Conservation (phyloP, 768 basidiomycete species). For the Tylopilus plumbeoviolaceoides region DNA sequence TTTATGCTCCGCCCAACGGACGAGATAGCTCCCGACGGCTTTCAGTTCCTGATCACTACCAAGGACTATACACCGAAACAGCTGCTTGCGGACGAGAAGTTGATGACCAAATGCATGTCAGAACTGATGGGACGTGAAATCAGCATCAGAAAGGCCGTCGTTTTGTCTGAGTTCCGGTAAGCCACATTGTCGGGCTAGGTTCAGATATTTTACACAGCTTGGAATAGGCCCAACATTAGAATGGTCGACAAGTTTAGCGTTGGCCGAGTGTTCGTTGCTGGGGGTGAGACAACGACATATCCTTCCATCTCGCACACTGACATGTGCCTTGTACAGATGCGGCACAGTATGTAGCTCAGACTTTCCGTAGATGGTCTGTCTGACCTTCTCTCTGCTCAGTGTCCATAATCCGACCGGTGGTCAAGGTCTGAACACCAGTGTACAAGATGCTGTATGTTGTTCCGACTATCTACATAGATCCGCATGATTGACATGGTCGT, state of each 20-base stretch:
- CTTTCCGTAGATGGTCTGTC: background rate
- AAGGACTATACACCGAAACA: conserved; percentile 9
- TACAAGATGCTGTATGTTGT: conserved; percentile 38
- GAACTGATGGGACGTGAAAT: conserved; percentile 26
- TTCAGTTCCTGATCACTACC: background rate
- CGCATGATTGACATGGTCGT: too few species aligned
- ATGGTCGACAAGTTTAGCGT: conserved; percentile 36
- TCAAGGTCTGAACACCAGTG: conserved; percentile 32
- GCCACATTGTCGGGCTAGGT: conserved; percentile 6
- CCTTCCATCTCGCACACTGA: too few species aligned
- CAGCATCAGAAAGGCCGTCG: conserved; percentile 21
- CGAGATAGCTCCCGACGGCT: background rate
- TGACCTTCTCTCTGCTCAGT: background rate
- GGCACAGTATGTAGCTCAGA: conserved; percentile 34
- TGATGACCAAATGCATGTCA: background rate
- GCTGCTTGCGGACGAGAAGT: conserved; percentile 18
- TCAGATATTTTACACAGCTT: background rate
- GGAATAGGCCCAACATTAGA: conserved; percentile 42
- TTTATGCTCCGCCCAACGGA: conserved; percentile 14
- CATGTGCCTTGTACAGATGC: too few species aligned
- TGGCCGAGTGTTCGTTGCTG: conserved; percentile 45
- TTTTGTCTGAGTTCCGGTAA: conserved; percentile 28
- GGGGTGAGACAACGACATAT: conserved; percentile 36
- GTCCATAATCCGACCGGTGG: conserved; percentile 23
- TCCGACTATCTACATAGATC: too few species aligned